Evolutionary conservation across 192 early-diverging fungal genomes (phyloP), one percentile per base, ranked within the genome.

Genomic region (Rhizoclosmatium sp.): DNA sequence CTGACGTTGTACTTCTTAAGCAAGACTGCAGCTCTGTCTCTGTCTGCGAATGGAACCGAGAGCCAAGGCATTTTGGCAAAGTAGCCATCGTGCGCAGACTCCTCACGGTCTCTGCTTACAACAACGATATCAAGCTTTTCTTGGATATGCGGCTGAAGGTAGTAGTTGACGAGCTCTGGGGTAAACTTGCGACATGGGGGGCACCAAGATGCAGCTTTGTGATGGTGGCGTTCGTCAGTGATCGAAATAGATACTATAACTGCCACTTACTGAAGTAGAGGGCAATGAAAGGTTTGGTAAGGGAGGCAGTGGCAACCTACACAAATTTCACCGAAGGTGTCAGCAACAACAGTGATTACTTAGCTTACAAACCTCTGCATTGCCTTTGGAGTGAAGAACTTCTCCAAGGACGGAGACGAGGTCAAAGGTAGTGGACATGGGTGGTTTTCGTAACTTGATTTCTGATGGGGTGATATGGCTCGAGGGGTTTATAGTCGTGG

Each of bases 51-150:
- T 31, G 73, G 73, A 61, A 75, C 59, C 40, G 59, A n/a, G 5
- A 75, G 59, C 40, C 39, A 75, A 5, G 60, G 59, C 73, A 65
- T 75, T 47, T 75, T 75, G 59, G 46, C 61, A 47, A 65, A 65
- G 40, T 75, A 75, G 7, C 9, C 73, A 65, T 75, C n/a, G 44
- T 47, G 47, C 7, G 73, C 59, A 2, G 59, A n/a, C 47, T 65
- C 60, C 7, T 65, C 61, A 23, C 73, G 59, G 60, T 75, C 73
- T 5, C 21, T 16, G 60, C 60, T 65, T 41, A 75, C 59, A 41
- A 65, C 23, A 9, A 75, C 45, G 45, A 75, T 65, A 31, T 75
- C 73, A 16, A 75, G 59, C 14, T 65, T 41, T 1, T 69, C 47
- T 49, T 49, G 16, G 7, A 47, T 41, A 41, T 44, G 16, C 42